Evolutionary conservation across 768 basidiomycete genomes (phyloP).

Genomic region (Lyophyllum decastes): DNA sequence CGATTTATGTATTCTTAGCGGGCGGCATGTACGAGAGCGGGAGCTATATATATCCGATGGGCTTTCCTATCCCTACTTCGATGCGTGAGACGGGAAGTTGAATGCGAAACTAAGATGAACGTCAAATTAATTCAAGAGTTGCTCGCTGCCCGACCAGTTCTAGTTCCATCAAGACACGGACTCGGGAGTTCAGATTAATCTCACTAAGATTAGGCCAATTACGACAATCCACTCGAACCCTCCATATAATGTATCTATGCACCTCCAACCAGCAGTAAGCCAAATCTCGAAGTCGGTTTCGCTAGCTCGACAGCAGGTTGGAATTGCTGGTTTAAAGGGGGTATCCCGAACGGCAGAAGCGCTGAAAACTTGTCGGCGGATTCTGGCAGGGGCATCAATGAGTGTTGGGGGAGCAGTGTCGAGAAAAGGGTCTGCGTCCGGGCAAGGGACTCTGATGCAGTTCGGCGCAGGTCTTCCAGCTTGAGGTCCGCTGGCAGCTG

Average conservation of each 20-base stretch:
- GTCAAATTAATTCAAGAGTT: no score
- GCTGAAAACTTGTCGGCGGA: constrained; percentile 37
- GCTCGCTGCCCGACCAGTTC: no score
- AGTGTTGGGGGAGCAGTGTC: constrained; percentile 48
- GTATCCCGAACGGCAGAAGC: constrained; percentile 56
- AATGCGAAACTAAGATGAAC: neutral
- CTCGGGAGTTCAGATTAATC: no score
- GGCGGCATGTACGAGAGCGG: constrained; percentile 10
- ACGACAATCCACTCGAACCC: neutral
- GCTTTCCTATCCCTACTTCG: neutral
- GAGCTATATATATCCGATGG: constrained; percentile 5
- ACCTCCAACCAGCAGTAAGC: constrained; percentile 66
- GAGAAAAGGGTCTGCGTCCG: constrained; percentile 66
- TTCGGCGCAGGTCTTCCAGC: constrained; percentile 11
- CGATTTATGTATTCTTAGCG: constrained; percentile 21
- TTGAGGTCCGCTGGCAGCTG: constrained; percentile 17
- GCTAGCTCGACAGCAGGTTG: constrained; percentile 63
- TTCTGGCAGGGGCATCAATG: constrained; percentile 16
- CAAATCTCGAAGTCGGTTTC: constrained; percentile 75
- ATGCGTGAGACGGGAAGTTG: neutral
- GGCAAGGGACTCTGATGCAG: constrained; percentile 45
- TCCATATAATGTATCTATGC: constrained; percentile 18
- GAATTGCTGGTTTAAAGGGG: constrained; percentile 53
- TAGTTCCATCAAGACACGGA: neutral
- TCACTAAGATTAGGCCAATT: neutral